Percentiles rank a stretch among this genome's conserved stretches.
Evolutionary conservation across 768 basidiomycete genomes (phyloP).

Genomic region (Mycena vitilis): DNA sequence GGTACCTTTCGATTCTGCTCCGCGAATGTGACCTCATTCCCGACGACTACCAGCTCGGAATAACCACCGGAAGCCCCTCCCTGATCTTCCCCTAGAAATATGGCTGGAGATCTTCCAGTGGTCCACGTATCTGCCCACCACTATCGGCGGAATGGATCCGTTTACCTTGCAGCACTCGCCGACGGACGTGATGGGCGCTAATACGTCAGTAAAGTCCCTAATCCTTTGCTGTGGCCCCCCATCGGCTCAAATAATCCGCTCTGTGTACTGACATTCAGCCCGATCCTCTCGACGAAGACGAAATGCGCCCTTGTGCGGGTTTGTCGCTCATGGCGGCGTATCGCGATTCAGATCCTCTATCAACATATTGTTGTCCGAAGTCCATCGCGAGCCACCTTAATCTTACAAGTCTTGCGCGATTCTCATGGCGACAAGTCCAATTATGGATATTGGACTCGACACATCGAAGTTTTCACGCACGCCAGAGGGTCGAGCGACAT

Average conservation of each 20-base stretch:
- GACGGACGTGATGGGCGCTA: slow-evolving; percentile 58
- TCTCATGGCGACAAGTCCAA: slow-evolving; percentile 29
- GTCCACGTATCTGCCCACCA: slow-evolving; percentile 61
- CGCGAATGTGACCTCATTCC: slow-evolving; percentile 11
- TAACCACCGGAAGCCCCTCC: slow-evolving; percentile 36
- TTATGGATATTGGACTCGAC: slow-evolving; percentile 61
- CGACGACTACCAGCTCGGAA: slow-evolving; percentile 4
- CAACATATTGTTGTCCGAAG: slow-evolving; percentile 60
- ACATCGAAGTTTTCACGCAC: slow-evolving; percentile 61
- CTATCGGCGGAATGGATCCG: slow-evolving; percentile 59
- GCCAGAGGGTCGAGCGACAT: slow-evolving; percentile 52
- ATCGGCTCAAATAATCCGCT: too few species aligned
- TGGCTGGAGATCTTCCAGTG: slow-evolving; percentile 70
- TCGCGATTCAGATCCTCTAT: slow-evolving; percentile 58
- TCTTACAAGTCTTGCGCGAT: slow-evolving; percentile 49
- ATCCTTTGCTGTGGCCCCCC: too few species aligned
- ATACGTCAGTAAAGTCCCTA: slow-evolving; percentile 42
- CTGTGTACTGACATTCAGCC: slow-evolving; percentile 25
- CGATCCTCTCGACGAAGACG: slow-evolving; percentile 57
- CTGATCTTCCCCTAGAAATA: slow-evolving; percentile 60
- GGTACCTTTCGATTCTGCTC: slow-evolving; percentile 11
- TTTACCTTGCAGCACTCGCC: slow-evolving; percentile 55
- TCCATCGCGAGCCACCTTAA: slow-evolving; percentile 52
- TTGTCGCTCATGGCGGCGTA: slow-evolving; percentile 57
- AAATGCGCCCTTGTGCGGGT: slow-evolving; percentile 63